Conservation (phyloP, 2,329 filamentous ascomycete species). For the Claviceps paspali region DNA sequence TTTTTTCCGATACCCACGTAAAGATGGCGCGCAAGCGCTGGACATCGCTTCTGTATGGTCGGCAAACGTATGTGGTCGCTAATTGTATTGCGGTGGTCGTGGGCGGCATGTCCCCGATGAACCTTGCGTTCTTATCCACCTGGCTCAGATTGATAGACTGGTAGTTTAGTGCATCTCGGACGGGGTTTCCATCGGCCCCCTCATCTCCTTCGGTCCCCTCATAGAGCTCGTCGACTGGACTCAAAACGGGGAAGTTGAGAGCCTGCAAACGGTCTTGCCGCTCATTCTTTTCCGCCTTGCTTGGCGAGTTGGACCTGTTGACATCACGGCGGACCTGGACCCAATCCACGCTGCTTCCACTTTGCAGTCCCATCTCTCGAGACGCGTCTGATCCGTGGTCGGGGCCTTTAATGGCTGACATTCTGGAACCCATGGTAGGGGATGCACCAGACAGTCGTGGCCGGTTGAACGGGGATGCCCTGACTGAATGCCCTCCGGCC, state of each 20-base stretch:
- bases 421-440: conserved; percentile 30
- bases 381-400: conserved; percentile 34
- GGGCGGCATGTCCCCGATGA: conserved; percentile 68
- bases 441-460: conserved; percentile 20
- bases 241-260: conserved; percentile 79
- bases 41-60: conserved; percentile 86
- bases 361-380: conserved; percentile 53
- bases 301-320: conserved; percentile 86
- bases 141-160: conserved; percentile 62
- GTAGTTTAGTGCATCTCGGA: conserved; percentile 73
- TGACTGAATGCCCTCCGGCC: conserved; percentile 27
- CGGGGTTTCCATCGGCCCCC: conserved; percentile 66
- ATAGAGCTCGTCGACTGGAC: conserved; percentile 78
- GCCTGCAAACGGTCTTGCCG: conserved; percentile 82
- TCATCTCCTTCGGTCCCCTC: conserved; percentile 82
- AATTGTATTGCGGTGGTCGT: conserved; percentile 69
- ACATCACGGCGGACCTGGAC: conserved; percentile 95
- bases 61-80: conserved; percentile 82
- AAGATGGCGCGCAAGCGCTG: conserved; percentile 90
- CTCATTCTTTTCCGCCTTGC: conserved; percentile 73
- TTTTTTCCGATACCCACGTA: conserved; percentile 90
- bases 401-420: conserved; percentile 19
- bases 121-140: conserved; percentile 92
- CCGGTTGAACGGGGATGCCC: conserved; percentile 27
- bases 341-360: conserved; percentile 59